Base-by-base conservation (phyloP, 1,284 basidiomycete genomes). In the Ceratobasidium sp. region DNA sequence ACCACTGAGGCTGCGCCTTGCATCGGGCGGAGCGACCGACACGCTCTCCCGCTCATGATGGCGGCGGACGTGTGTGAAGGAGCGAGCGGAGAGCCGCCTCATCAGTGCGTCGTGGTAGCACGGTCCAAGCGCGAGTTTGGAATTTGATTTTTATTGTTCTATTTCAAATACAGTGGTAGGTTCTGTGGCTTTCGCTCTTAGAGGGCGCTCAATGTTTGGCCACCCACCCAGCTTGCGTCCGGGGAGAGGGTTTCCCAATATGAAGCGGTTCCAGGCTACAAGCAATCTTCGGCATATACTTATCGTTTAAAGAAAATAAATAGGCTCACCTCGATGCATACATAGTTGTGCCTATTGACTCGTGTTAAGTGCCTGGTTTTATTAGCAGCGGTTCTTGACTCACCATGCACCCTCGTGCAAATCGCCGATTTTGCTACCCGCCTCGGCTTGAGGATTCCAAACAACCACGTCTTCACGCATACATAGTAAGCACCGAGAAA, bases 361-460 rank as follows among this genome's bases (percentile, higher is more conserved):
- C 7, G 23, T 49, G 37, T 39, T 26, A 37, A 69, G 31, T 54
- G 11, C 37, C n/a, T 20, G 23, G 13, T 65, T 33, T 10, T 47
- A 26, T 33, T 15, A 51, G 31, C 51, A 31, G 47, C 23, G 28
- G 33, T 47, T 20, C 35, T n/a, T 13, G 78, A 84, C 89, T 78
- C 84, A 95, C 95, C 95, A 97, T 82, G 94, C 95, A 0, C 89
- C 88, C 1, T 89, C 87, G 81, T 96, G 94, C 93, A 97, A 94
- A 81, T 97, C 95, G 11, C 83, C 89, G 8, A 97, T 92, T 81
- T 90, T 91, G 61, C 86, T 85, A 0, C 94, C 94, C 5, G 85
- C 86, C 76, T 87, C 89, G 54, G 86, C 86, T 79, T 90, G 89
- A 7, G 95, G 95, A 85, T 97, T 97, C 95, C 95, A 97, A 54